phyloP scores from a whole-genome alignment of 2,329 filamentous ascomycete species.

The Fusarium marasasianum region DNA sequence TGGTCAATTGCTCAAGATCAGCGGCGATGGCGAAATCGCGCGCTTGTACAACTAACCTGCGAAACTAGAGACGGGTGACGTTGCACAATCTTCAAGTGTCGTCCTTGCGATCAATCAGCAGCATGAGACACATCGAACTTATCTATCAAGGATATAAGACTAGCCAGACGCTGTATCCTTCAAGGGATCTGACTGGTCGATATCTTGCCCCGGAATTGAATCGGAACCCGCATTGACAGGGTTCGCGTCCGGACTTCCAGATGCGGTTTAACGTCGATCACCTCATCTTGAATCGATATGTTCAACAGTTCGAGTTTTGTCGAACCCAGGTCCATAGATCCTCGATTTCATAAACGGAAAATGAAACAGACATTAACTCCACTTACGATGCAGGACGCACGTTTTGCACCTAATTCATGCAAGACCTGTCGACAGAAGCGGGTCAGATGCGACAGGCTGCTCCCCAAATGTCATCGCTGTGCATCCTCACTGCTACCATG shows the following conservation, averaged over 20 bases:
- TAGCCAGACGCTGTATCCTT: too few relatives aligned
- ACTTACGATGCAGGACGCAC: background rate
- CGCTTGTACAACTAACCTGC: accelerated
- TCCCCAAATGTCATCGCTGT: accelerated
- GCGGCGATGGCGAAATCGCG: background rate
- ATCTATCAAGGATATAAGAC: background rate
- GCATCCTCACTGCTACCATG: background rate
- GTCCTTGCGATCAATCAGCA: background rate
- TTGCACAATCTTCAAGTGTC: background rate
- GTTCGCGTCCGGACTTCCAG: background rate
- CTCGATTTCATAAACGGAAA: too few relatives aligned
- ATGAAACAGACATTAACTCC: background rate
- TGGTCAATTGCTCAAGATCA: background rate
- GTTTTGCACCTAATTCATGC: background rate
- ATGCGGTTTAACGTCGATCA: background rate
- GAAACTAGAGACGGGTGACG: background rate
- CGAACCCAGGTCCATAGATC: too few relatives aligned
- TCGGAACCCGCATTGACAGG: background rate
- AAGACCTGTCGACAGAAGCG: background rate
- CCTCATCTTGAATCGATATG: background rate
- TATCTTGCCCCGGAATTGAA: background rate
- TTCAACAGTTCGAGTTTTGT: background rate
- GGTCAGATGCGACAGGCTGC: accelerated
- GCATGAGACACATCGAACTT: background rate
- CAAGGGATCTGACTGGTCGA: background rate